Percentiles rank a stretch among this genome's conserved stretches.
These are phyloP conservation scores for Trichoderma parareesei DNA, from an alignment of 495 filamentous ascomycete genomes.

Conservation along the genomic window DNA sequence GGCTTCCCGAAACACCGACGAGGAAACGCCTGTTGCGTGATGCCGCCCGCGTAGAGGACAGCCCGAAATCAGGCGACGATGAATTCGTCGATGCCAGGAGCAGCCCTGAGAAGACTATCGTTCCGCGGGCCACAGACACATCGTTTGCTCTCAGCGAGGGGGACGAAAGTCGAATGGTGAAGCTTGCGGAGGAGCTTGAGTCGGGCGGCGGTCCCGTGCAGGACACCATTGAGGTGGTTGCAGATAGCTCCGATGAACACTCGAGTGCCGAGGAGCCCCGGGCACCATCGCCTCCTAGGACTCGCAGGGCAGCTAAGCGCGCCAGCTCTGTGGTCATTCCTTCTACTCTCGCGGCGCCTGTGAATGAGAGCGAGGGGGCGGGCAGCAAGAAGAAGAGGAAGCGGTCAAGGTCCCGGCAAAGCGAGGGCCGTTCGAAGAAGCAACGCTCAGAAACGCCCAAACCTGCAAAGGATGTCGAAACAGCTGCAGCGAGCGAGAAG, in stretches of 20 bases:
- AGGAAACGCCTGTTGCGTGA: slow-evolving; percentile 16
- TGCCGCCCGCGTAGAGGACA: slow-evolving; percentile 16
- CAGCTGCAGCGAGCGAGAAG: not conserved
- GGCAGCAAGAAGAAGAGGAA: slow-evolving; percentile 10
- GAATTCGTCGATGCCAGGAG: slow-evolving; percentile 37
- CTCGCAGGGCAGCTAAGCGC: slow-evolving; percentile 3
- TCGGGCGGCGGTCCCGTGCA: slow-evolving; percentile 11
- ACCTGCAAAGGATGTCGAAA: not conserved
- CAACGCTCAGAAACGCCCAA: not conserved
- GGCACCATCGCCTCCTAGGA: not conserved
- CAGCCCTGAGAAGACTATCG: not conserved
- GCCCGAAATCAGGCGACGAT: slow-evolving; percentile 32
- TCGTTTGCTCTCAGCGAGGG: slow-evolving; percentile 36
- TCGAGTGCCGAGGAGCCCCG: not conserved
- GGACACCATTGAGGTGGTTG: not conserved
- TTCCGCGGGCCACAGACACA: slow-evolving; percentile 15
- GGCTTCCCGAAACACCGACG: not conserved
- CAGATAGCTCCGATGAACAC: not conserved
- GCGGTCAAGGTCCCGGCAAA: not conserved
- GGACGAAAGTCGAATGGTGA: slow-evolving; percentile 37
- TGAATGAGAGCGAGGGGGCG: slow-evolving; percentile 10
- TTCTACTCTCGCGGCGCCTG: slow-evolving; percentile 15
- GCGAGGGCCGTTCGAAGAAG: slow-evolving; percentile 6
- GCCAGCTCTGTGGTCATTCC: slow-evolving; percentile 17
- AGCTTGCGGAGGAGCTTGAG: slow-evolving; percentile 39